These are phyloP conservation scores for Porphyrellus sp. DNA, from an alignment of 1,284 basidiomycete species.

Conservation along the genomic window DNA sequence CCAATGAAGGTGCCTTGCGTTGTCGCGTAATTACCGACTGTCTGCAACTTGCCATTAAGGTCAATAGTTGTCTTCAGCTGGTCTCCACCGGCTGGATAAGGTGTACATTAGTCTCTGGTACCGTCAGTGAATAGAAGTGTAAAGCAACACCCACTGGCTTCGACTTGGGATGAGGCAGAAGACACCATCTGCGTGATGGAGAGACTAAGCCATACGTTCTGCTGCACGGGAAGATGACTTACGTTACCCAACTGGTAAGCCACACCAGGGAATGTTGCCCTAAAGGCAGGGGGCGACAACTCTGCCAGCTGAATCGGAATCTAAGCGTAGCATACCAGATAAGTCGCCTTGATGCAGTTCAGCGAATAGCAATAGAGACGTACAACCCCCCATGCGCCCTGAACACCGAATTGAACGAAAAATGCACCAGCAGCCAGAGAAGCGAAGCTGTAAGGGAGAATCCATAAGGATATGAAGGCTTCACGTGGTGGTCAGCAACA, in stretches of 20 bases:
- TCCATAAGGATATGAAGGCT: conserved; percentile 83
- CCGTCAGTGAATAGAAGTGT: not conserved
- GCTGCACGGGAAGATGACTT: too few relatives aligned
- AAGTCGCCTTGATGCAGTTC: too few relatives aligned
- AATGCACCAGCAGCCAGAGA: conserved; percentile 77
- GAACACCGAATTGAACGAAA: conserved; percentile 85
- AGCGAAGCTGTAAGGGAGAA: conserved; percentile 65
- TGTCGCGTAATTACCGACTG: conserved; percentile 77
- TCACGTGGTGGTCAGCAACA: not conserved
- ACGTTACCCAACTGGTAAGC: conserved; percentile 85
- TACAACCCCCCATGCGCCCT: conserved; percentile 77
- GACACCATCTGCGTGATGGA: conserved; percentile 69
- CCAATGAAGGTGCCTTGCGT: conserved; percentile 88
- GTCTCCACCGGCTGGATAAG: conserved; percentile 51
- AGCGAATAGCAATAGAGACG: conserved; percentile 4
- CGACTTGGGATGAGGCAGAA: conserved; percentile 86
- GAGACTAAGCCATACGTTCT: not conserved
- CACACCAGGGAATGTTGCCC: conserved; percentile 89
- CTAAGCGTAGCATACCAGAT: conserved; percentile 31
- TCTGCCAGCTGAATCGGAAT: conserved; percentile 89
- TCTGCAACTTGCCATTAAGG: conserved; percentile 41
- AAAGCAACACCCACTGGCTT: conserved; percentile 63
- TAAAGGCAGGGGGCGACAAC: conserved; percentile 88
- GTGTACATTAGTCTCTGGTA: not conserved
- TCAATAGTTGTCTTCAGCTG: conserved; percentile 53